These are phyloP conservation scores for Blastocystis sp. DNA, from an alignment of 352 stramenopile genomes.

Conservation along the genomic window DNA sequence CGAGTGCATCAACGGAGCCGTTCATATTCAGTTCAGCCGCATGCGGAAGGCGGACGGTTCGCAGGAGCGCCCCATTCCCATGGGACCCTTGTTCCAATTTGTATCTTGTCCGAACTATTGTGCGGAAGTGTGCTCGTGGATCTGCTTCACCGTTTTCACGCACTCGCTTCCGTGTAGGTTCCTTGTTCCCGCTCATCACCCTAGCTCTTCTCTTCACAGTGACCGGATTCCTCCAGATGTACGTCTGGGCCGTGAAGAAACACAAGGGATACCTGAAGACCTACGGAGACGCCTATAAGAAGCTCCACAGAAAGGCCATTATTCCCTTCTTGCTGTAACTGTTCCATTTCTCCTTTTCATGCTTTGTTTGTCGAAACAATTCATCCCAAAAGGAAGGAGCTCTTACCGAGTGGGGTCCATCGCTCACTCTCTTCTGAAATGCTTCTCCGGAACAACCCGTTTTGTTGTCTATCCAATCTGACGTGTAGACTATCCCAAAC, in stretches of 20 bases:
- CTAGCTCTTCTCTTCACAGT: conserved; percentile 71
- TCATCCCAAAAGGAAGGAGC: no score
- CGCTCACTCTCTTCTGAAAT: no score
- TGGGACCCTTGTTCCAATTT: conserved; percentile 66
- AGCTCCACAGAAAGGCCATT: conserved; percentile 72
- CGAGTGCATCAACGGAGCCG: conserved; percentile 72
- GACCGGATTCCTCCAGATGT: conserved; percentile 74
- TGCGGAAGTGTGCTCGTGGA: conserved; percentile 75
- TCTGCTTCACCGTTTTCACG: conserved; percentile 75
- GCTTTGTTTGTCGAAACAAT: background rate
- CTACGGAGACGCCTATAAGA: conserved; percentile 75
- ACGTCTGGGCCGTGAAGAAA: conserved; percentile 77
- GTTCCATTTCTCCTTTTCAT: conserved; percentile 18
- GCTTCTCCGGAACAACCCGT: no score
- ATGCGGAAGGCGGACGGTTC: conserved; percentile 70
- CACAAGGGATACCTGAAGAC: conserved; percentile 74
- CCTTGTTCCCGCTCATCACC: background rate
- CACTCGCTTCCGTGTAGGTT: conserved; percentile 66
- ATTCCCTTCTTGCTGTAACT: conserved; percentile 73
- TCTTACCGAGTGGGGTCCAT: no score
- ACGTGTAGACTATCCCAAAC: no score
- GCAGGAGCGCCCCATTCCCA: conserved; percentile 64
- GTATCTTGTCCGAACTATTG: conserved; percentile 79
- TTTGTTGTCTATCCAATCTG: no score
- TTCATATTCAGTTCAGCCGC: conserved; percentile 73